A percentile compares a stretch with the other conserved stretches of the same genome.
Evolutionary conservation across 768 basidiomycete species (phyloP).

Genomic region (Ephemerocybe angulata): DNA sequence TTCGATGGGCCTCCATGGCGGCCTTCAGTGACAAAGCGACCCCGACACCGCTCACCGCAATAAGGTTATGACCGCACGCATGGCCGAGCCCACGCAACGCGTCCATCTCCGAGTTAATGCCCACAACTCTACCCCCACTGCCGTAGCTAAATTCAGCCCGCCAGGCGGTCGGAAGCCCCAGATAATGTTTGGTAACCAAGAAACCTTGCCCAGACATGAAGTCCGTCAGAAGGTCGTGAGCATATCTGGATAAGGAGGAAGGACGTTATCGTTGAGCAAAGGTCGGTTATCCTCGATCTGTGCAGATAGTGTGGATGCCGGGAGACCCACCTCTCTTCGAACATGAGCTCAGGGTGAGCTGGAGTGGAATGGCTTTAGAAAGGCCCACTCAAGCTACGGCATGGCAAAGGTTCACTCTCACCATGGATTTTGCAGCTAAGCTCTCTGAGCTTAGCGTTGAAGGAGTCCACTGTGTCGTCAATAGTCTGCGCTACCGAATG

Average conservation of each 20-base stretch:
- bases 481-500: slow-evolving; percentile 50
- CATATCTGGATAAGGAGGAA: slow-evolving; percentile 63
- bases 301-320: neutral
- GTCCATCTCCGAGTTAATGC: slow-evolving; percentile 81
- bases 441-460: slow-evolving; percentile 51
- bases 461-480: slow-evolving; percentile 47
- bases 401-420: slow-evolving; percentile 26
- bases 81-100: slow-evolving; percentile 55
- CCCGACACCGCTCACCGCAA: slow-evolving; percentile 74
- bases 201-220: slow-evolving; percentile 72
- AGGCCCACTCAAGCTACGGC: too few species aligned
- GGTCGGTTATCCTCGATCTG: too few species aligned
- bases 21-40: slow-evolving; percentile 70
- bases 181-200: slow-evolving; percentile 65
- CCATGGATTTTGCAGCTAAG: slow-evolving; percentile 74
- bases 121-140: slow-evolving; percentile 59
- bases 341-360: slow-evolving; percentile 67
- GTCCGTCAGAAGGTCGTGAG: slow-evolving; percentile 63
- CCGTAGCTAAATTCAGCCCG: slow-evolving; percentile 65
- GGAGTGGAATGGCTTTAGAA: too few species aligned
- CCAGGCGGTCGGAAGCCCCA: slow-evolving; percentile 74
- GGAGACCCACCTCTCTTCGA: slow-evolving; percentile 56
- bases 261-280: too few species aligned
- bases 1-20: slow-evolving; percentile 58
- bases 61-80: slow-evolving; percentile 82